Evolutionary conservation across 768 basidiomycete species (phyloP), one percentile per base, ranked within the genome.

Genomic region (Trametes elegans): DNA sequence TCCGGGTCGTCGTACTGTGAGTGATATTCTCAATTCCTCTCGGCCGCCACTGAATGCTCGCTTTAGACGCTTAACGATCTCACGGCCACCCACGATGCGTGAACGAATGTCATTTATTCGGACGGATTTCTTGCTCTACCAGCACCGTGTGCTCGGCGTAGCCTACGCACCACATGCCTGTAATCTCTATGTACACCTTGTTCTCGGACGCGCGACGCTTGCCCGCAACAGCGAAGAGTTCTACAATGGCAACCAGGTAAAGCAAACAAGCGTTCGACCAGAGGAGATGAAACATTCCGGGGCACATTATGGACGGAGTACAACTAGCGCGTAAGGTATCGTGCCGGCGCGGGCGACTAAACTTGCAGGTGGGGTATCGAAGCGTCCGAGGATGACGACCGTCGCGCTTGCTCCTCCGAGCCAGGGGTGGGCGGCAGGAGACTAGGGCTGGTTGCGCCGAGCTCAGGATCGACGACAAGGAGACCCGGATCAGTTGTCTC

Each of bases 1-100:
- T 88, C 87, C 14, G 93, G 93, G 16, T 92, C 90, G 18, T 88
- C 88, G 13, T 91, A 91, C 67, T 91, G 87, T 88, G 57, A 61
- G 85, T 72, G 16, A 13, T 39, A 5, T 23, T 11, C 14, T 38
- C 26, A 24, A 23, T 32, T 4, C 29, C 31, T 18, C 28, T 7
- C 24, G 6, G 41, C 14, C 8, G 31, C 14, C 19, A 36, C 38
- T 32, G 40, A n/a, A 14, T 34, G 13, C 38, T 35, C 19, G 14
- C 16, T 26, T 3, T 46, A 61, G 60, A 61, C 45, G 60, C 60
- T 9, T 61, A 32, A 61, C 39, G 7, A 23, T 24, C 19, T 35
- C n/a, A n/a, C n/a, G n/a, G n/a, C n/a, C n/a, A n/a, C n/a, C n/a
- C n/a, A n/a, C n/a, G n/a, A n/a, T n/a, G n/a, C n/a, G n/a, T n/a